Evolutionary conservation across 768 basidiomycete species (phyloP), one percentile per base, ranked within the genome.

Genomic region (Lentinula detonsa): DNA sequence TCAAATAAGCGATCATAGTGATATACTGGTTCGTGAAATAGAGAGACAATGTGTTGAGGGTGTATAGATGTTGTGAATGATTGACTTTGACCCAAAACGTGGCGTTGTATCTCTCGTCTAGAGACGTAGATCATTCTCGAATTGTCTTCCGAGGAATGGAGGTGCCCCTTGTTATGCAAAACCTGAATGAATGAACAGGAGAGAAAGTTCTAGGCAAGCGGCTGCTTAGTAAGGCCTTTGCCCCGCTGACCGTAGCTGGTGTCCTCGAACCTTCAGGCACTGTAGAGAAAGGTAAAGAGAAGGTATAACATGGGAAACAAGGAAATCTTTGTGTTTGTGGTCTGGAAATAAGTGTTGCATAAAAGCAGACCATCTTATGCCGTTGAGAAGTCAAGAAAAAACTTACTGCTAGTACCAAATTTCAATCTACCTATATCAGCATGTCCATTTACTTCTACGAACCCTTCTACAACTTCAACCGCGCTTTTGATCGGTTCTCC

Each of bases 1-100:
- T 81, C 76, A 53, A 81, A 74, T 64, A 81, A 69, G 65, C 77
- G 78, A 21, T 79, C 77, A 54, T 79, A 73, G 63, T 80, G 76
- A 61, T 71, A 72, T 70, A 73, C 72, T 43, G 79, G 79, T 39
- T 80, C 79, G 70, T 81, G 68, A 68, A 72, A 68, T 70, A 72
- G 61, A 74, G 66, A 60, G 68, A 71, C 61, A 69, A 62, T 37
- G 59, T 46, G 9, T 28, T 40, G 35, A 40, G 40, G n/a, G 13
- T 40, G 50, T 51, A 33, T 10, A 18, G 23, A 5, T 31, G 13
- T 37, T 55, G 35, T 53, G 23, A 18, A 13, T 34, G 52, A 3
- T 11, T 11, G 8, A 4, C 11, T 5, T 11, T 1, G 53, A 3
- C 53, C 39, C n/a, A 23, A 6, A 1, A 48, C 18, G 18, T 21